A percentile compares a stretch with the other conserved stretches of the same genome.
Conservation (phyloP, 2,329 filamentous ascomycete species). For the Talaromyces sp. region DNA sequence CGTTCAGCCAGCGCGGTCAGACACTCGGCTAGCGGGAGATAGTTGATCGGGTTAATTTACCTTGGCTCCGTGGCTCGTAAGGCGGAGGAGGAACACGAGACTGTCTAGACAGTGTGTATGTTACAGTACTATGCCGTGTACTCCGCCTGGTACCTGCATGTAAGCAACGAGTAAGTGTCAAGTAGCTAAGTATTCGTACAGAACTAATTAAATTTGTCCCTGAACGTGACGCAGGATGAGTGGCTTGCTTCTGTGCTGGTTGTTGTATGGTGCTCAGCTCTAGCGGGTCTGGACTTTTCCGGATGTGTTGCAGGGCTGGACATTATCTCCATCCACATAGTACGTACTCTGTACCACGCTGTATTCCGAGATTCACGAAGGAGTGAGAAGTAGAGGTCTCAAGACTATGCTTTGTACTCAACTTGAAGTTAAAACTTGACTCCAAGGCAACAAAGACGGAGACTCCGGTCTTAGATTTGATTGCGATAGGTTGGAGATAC, state of each 20-base stretch:
- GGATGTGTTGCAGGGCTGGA: not conserved
- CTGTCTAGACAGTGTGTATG: not conserved
- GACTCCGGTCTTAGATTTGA: not conserved
- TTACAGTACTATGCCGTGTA: not conserved
- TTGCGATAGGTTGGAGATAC: slow-evolving; percentile 9
- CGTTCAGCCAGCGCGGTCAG: not conserved
- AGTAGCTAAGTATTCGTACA: not conserved
- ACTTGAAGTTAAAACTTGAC: no score
- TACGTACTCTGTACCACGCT: no score
- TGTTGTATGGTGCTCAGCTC: not conserved
- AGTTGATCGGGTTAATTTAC: not conserved
- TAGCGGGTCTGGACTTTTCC: not conserved
- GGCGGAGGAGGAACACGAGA: not conserved
- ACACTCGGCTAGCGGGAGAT: not conserved
- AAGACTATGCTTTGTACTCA: not conserved
- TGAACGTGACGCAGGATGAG: not conserved
- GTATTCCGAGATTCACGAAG: no score
- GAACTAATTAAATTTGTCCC: not conserved
- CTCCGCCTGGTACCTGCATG: not conserved
- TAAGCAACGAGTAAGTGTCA: not conserved
- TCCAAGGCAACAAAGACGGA: not conserved
- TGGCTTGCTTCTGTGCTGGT: not conserved
- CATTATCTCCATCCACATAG: no score
- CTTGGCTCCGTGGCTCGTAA: not conserved
- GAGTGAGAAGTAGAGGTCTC: not conserved